Conservation (phyloP, 1,284 basidiomycete genomes). For the Naganishia liquefaciens region DNA sequence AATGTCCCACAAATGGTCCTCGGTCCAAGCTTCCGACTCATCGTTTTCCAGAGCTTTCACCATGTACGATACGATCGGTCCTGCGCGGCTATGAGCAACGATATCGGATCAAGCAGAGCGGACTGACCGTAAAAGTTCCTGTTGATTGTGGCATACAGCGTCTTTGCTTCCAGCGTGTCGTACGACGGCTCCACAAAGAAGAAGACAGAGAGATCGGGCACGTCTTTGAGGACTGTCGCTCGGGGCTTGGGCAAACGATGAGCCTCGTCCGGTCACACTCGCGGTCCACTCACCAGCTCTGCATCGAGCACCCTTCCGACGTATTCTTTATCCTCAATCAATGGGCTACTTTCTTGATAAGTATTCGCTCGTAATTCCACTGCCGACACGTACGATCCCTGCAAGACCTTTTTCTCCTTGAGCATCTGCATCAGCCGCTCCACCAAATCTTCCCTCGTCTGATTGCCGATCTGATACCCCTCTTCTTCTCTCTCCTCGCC, state of each 20-base stretch:
- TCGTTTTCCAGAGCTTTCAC: slow-evolving; percentile 35
- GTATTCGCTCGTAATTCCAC: background rate
- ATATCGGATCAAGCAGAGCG: slow-evolving; percentile 20
- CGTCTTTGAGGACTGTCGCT: slow-evolving; percentile 66
- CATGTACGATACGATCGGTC: slow-evolving; percentile 30
- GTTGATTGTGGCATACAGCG: slow-evolving; percentile 60
- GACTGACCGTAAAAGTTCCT: slow-evolving; percentile 56
- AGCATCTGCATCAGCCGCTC: slow-evolving; percentile 44
- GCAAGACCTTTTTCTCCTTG: slow-evolving; percentile 40
- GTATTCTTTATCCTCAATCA: slow-evolving; percentile 43
- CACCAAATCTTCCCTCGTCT: slow-evolving; percentile 39
- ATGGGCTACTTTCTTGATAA: slow-evolving; percentile 34
- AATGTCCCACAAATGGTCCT: slow-evolving; percentile 51
- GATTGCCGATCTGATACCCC: slow-evolving; percentile 21
- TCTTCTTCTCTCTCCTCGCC: slow-evolving; percentile 33
- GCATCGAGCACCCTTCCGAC: slow-evolving; percentile 50
- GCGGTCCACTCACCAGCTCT: slow-evolving; percentile 45
- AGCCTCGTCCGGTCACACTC: background rate
- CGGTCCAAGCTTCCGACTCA: slow-evolving; percentile 29
- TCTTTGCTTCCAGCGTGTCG: slow-evolving; percentile 59
- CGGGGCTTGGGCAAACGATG: slow-evolving; percentile 61
- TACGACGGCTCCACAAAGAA: slow-evolving; percentile 73
- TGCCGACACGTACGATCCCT: slow-evolving; percentile 39
- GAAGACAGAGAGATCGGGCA: slow-evolving; percentile 67
- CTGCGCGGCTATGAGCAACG: slow-evolving; percentile 23